These are phyloP conservation scores for Chimonanthus salicifolius DNA, from an alignment of 164 flowering plant species.

Conservation along the genomic window DNA sequence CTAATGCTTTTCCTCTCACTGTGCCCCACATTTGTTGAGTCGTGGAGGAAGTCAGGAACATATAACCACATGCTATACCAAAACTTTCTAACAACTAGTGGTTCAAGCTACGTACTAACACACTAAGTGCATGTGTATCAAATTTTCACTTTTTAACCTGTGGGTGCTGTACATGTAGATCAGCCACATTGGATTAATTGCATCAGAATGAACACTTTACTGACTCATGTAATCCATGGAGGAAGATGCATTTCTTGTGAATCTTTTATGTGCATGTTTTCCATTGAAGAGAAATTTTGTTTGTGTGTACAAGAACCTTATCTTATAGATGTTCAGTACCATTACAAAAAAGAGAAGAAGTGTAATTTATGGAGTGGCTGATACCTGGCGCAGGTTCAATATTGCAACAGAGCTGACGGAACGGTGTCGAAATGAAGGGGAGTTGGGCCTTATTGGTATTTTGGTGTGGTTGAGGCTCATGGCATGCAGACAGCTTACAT, in stretches of 20 bases:
- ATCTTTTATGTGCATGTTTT: neutral
- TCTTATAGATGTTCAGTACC: neutral
- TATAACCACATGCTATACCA: neutral
- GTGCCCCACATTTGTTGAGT: neutral
- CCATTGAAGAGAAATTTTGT: neutral
- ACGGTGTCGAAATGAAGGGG: constrained; percentile 21
- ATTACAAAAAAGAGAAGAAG: neutral
- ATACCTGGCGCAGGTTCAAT: constrained; percentile 18
- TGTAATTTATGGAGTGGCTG: neutral
- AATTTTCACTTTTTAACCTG: neutral
- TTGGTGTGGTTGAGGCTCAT: constrained; percentile 29
- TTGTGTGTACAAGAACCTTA: neutral
- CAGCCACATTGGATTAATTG: neutral
- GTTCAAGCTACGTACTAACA: neutral
- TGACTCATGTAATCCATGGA: neutral
- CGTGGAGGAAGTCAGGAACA: neutral
- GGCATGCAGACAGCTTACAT: constrained; percentile 27
- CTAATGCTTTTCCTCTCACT: neutral
- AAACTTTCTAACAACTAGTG: neutral
- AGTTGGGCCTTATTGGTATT: constrained; percentile 24
- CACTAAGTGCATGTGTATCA: neutral
- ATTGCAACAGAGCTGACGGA: constrained; percentile 27
- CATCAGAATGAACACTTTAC: neutral
- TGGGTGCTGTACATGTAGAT: neutral
- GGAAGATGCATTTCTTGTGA: neutral